Percentiles rank a stretch among this genome's conserved stretches.
Conservation (phyloP, 2,329 filamentous ascomycete species). For the Botrytis cinerea region DNA sequence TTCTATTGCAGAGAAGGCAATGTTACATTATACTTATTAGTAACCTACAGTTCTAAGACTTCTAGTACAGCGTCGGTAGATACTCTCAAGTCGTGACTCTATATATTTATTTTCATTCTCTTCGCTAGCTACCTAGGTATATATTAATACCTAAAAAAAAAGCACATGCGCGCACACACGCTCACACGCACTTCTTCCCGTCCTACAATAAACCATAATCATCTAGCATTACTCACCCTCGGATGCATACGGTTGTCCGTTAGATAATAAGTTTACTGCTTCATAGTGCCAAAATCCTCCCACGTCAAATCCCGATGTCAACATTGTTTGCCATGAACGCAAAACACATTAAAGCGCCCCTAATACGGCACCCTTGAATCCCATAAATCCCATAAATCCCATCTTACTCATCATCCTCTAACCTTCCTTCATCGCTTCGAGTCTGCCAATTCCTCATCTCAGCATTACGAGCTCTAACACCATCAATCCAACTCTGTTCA, state of each 20-base stretch:
- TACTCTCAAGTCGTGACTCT: neutral
- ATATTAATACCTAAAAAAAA: neutral
- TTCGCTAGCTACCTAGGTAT: neutral
- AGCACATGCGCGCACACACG: neutral
- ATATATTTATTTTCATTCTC: neutral
- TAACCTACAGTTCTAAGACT: neutral
- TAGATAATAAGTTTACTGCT: neutral
- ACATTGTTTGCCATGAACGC: neutral
- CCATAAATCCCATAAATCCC: slow-evolving; percentile 24
- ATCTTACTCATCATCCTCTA: slow-evolving; percentile 37
- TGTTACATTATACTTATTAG: neutral
- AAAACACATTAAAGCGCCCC: neutral
- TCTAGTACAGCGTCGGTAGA: neutral
- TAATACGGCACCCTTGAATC: neutral
- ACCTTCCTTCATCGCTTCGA: slow-evolving; percentile 30
- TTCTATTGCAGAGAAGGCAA: neutral
- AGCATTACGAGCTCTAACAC: slow-evolving; percentile 43
- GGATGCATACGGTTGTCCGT: neutral
- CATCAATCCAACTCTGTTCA: slow-evolving; percentile 39
- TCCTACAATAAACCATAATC: neutral
- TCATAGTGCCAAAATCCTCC: neutral
- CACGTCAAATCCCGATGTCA: neutral
- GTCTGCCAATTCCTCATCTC: slow-evolving; percentile 27
- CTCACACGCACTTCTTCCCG: neutral
- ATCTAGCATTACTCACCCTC: neutral